phyloP scores from a whole-genome alignment of 2,329 filamentous ascomycete species.

The Fusarium burgessii region DNA sequence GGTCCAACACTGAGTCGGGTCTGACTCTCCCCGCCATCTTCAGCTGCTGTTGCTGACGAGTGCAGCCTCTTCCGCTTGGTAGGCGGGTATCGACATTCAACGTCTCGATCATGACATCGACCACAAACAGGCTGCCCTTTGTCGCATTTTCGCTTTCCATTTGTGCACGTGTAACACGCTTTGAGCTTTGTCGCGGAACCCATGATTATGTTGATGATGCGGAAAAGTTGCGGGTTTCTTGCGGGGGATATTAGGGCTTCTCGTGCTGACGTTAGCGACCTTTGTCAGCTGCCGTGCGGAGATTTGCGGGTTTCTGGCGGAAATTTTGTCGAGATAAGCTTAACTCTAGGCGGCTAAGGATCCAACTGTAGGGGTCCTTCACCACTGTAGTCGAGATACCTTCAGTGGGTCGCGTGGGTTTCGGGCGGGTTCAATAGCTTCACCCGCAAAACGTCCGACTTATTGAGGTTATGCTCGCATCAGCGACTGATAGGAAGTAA shows the following conservation, averaged over 20 bases:
- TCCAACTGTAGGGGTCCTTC: background rate
- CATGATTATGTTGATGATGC: background rate
- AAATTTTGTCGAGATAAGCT: fast-evolving
- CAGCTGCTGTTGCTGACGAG: background rate
- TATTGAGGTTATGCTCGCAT: no score
- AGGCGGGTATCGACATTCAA: constrained; percentile 8
- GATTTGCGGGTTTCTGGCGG: background rate
- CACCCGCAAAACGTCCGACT: background rate
- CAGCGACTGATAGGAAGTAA: no score
- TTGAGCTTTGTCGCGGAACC: background rate
- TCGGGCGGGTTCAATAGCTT: background rate
- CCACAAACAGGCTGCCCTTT: constrained; percentile 9
- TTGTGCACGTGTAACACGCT: background rate
- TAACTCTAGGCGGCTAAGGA: background rate
- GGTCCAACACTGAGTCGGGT: background rate
- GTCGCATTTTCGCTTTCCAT: constrained; percentile 16
- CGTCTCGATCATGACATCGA: constrained; percentile 8
- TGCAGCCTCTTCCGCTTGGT: background rate
- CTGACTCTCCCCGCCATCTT: background rate
- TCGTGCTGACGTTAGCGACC: background rate
- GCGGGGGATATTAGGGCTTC: background rate
- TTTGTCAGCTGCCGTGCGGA: constrained; percentile 17
- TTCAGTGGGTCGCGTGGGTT: background rate
- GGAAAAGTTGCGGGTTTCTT: background rate
- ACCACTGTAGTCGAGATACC: background rate